Evolutionary conservation across 352 stramenopile species (phyloP), one percentile per base, ranked within the genome.

Genomic region (Pythium dissotocum): DNA sequence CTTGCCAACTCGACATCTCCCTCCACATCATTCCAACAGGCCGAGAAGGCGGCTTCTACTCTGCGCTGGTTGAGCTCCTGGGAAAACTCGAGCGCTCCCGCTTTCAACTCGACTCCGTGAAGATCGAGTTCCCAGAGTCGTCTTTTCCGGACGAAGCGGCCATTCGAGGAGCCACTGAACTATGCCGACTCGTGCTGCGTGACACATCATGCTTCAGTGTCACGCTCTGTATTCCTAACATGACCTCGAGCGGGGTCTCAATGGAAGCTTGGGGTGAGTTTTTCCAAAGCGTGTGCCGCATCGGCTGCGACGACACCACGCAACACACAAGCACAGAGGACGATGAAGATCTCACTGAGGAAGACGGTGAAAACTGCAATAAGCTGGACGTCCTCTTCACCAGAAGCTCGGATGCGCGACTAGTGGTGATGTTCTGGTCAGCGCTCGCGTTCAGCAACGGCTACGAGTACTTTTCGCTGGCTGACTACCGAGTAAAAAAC

Each of bases 381-480:
- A 44, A 13, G 38, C 38, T 44, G 2, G 9, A 44, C 8, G 38
- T 44, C 13, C 14, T 13, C 7, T 44, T 44, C 38, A 3, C 6
- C 4, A 12, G 38, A 44, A 10, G 13, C 32, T 28, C 44, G 1
- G 16, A 60, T 42, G 24, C 35, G 26, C 61, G 51, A 8, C 24
- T 67, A 5, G 36, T 32, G 2, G 38, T 16, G 3, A 33, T 44
- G 16, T 51, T 55, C 4, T 67, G 61, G 61, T 67, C 53, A 6
- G 61, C 61, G 1, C 52, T 67, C 40, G 51, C 61, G 18, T 67
- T 40, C 36, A 67, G 61, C 21, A n/a, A 38, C 6, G 53, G 61
- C n/a, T 67, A 57, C 32, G 24, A 6, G 10, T 12, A 18, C 9
- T 49, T 64, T 64, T 5, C 42, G 26, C 6, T 57, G n/a, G 4